A percentile compares a stretch with the other conserved stretches of the same genome.
Evolutionary conservation across 768 basidiomycete species (phyloP).

Genomic region (Russula earlei): DNA sequence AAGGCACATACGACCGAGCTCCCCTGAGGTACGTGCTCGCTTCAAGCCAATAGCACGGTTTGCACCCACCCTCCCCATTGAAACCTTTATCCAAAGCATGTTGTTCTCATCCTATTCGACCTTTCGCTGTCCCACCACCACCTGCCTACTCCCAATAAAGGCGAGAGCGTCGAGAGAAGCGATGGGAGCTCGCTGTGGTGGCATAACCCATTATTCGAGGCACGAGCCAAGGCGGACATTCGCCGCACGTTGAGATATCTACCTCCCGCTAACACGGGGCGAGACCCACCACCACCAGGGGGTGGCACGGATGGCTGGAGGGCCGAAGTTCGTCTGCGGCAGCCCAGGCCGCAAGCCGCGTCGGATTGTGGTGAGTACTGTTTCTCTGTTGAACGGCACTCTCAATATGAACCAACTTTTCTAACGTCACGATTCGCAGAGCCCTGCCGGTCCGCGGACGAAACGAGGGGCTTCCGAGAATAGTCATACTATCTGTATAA

Average conservation of each 20-base stretch:
- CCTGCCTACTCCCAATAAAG: not conserved
- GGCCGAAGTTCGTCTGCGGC: slow-evolving; percentile 4
- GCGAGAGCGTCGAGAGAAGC: not conserved
- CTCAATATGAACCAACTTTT: no score
- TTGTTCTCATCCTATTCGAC: not conserved
- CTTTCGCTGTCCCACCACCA: not conserved
- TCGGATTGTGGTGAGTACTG: slow-evolving; percentile 1
- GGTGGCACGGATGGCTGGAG: not conserved
- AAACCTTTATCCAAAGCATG: not conserved
- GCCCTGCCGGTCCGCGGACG: no score
- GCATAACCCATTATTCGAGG: slow-evolving; percentile 6
- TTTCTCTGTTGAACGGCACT: no score
- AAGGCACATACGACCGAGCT: slow-evolving; percentile 1
- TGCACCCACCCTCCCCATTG: not conserved
- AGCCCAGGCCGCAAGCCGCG: slow-evolving; percentile 13
- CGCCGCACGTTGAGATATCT: not conserved
- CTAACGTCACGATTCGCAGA: no score
- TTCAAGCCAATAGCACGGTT: not conserved
- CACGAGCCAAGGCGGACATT: slow-evolving; percentile 12
- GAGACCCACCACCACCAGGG: not conserved
- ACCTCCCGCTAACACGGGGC: slow-evolving; percentile 2
- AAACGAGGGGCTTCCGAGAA: no score
- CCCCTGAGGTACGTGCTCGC: not conserved
- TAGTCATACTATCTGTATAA: no score
- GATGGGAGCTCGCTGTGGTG: slow-evolving; percentile 5